Evolutionary conservation across 106 monocot species (phyloP), one percentile per base, ranked within the genome.

Genomic region (Acanthochlamys bracteata): DNA sequence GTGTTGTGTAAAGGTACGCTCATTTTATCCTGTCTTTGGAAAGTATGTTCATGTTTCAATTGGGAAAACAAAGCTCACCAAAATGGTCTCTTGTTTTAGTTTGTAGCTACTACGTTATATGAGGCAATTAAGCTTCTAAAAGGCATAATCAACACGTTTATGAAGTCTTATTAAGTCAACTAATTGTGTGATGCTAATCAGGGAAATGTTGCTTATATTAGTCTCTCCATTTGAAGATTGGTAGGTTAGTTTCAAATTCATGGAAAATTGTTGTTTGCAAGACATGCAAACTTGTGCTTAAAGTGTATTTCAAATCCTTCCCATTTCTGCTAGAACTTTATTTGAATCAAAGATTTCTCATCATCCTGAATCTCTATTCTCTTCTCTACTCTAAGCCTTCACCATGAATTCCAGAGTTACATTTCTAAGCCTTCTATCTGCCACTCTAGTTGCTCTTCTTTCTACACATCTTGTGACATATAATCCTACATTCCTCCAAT

Each of bases 201-300:
- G n/a, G n/a, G n/a, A n/a, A n/a, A n/a, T n/a, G n/a, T n/a, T n/a
- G n/a, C n/a, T n/a, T n/a, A n/a, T n/a, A n/a, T n/a, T n/a, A n/a
- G n/a, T n/a, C n/a, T n/a, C n/a, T n/a, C n/a, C 43, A 27, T 45
- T 42, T 57, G 13, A 57, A 69, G 69, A 58, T 69, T 69, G 69
- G 77, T 68, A 67, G 66, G 58, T 66, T 47, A 79, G 55, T 39
- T 62, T 47, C 71, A 66, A 10, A 72, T 69, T 42, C 40, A 71
- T 58, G 66, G 55, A 55, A 70, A 46, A 41, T 58, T 27, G 59
- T 84, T 17, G 57, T 66, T 80, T 80, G 80, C 73, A 77, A 84
- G 76, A 57, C 76, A 80, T 67, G 14, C n/a, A 69, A 25, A 27
- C 69, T 67, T 71, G 53, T 61, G 49, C 80, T 79, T 76, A 53